Conservation (phyloP, 768 basidiomycete species). For the Boletellus ananiceps region DNA sequence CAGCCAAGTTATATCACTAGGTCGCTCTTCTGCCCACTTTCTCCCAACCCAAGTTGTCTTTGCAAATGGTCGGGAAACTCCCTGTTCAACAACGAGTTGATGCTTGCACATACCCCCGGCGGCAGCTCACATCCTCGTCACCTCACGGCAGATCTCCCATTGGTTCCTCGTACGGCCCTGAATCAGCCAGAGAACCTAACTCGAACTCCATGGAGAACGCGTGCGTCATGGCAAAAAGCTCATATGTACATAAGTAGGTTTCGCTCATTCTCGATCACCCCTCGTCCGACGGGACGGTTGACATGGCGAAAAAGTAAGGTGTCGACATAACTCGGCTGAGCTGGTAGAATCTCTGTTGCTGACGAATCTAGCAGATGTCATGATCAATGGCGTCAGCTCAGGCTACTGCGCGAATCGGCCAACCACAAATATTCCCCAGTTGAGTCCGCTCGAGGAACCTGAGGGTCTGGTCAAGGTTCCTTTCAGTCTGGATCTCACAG, state of each 20-base stretch:
- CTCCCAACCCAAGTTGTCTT: background rate
- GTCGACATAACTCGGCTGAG: background rate
- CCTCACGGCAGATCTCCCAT: background rate
- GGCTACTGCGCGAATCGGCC: background rate
- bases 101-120: background rate
- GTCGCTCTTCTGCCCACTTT: too few relatives aligned
- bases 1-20: too few relatives aligned
- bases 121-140: background rate
- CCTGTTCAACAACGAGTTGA: background rate
- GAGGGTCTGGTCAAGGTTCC: background rate
- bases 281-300: background rate
- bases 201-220: background rate
- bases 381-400: background rate
- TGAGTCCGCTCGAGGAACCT: background rate
- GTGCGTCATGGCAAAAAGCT: background rate
- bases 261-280: background rate
- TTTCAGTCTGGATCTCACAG: background rate
- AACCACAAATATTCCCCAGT: background rate
- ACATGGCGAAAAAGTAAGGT: background rate
- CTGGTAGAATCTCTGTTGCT: background rate
- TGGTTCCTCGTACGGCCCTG: background rate
- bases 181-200: background rate
- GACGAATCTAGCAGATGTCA: background rate
- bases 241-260: background rate
- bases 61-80: background rate